Evolutionary conservation across 129 eudicot genomes (phyloP).

Genomic region (Kitagawia praeruptora): DNA sequence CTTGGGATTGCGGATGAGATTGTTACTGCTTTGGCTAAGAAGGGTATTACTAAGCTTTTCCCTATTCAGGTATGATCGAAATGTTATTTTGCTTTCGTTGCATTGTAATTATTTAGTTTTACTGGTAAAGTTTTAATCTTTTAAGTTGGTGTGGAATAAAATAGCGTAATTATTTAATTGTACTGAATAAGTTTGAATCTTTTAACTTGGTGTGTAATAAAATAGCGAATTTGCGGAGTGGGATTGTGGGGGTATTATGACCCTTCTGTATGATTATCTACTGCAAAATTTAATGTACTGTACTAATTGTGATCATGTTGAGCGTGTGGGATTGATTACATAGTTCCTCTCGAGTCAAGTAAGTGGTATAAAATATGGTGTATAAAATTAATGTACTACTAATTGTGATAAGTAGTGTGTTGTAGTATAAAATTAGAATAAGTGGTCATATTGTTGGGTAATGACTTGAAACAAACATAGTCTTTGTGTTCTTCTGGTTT

Average conservation of each 20-base stretch:
- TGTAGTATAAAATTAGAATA: neutral
- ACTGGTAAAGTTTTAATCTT: neutral
- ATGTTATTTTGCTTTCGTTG: neutral
- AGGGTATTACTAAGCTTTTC: slow-evolving; percentile 79
- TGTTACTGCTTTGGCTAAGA: slow-evolving; percentile 42
- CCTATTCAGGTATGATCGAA: slow-evolving; percentile 66
- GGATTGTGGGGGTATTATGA: neutral
- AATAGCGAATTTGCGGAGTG: neutral
- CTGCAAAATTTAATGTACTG: neutral
- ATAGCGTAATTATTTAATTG: neutral
- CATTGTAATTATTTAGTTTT: neutral
- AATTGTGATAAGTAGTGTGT: neutral
- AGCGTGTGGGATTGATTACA: neutral
- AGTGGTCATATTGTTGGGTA: neutral
- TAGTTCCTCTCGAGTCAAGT: neutral
- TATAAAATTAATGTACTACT: no score
- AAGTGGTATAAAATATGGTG: neutral
- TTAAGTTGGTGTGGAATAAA: neutral
- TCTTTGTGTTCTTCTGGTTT: neutral
- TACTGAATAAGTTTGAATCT: neutral
- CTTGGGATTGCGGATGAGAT: slow-evolving; percentile 62
- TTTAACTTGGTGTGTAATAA: neutral
- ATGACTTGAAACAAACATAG: neutral
- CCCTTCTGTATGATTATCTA: neutral
- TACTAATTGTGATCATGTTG: neutral